phyloP scores from a whole-genome alignment of 2,329 filamentous ascomycete species.

The Fusarium staphyleae region DNA sequence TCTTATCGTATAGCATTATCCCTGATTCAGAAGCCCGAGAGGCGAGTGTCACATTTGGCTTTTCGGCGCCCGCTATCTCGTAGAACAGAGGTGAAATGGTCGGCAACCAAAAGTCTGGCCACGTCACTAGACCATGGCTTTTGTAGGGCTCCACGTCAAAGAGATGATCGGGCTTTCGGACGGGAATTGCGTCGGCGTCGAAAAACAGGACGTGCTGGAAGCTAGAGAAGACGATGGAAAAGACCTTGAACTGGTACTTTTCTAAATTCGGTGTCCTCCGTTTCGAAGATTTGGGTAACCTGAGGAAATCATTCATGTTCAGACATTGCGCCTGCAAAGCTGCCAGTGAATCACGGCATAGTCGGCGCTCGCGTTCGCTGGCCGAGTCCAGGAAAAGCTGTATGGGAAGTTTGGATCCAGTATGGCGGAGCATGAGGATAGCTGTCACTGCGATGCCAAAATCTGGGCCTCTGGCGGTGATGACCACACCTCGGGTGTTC shows the following conservation, averaged over 20 bases:
- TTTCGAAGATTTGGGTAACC: conserved; percentile 2
- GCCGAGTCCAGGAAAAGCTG: conserved; percentile 33
- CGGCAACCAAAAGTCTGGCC: conserved; percentile 40
- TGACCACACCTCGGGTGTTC: conserved; percentile 30
- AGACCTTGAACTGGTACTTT: conserved; percentile 33
- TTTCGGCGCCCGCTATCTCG: conserved; percentile 22
- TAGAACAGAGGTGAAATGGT: conserved; percentile 38
- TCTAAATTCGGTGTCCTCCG: conserved; percentile 16
- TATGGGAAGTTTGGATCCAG: conserved; percentile 27
- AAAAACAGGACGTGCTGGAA: conserved; percentile 36
- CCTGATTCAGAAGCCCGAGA: conserved; percentile 36
- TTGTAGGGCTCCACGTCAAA: conserved; percentile 31
- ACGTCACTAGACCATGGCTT: conserved; percentile 30
- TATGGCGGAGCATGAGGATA: conserved; percentile 33
- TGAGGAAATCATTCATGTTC: conserved; percentile 34
- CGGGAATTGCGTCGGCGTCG: conserved; percentile 36
- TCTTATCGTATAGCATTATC: conserved; percentile 35
- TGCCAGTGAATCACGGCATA: conserved; percentile 15
- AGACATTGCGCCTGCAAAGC: conserved; percentile 23
- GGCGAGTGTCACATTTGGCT: conserved; percentile 26
- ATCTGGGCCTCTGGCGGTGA: conserved; percentile 25
- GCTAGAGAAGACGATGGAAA: conserved; percentile 36
- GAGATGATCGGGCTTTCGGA: conserved; percentile 29
- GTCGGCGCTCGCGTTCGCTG: conserved; percentile 15
- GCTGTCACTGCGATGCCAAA: conserved; percentile 35